Base-by-base conservation (phyloP, 257 asterid genomes). In the Paraleonurus japonicus region DNA sequence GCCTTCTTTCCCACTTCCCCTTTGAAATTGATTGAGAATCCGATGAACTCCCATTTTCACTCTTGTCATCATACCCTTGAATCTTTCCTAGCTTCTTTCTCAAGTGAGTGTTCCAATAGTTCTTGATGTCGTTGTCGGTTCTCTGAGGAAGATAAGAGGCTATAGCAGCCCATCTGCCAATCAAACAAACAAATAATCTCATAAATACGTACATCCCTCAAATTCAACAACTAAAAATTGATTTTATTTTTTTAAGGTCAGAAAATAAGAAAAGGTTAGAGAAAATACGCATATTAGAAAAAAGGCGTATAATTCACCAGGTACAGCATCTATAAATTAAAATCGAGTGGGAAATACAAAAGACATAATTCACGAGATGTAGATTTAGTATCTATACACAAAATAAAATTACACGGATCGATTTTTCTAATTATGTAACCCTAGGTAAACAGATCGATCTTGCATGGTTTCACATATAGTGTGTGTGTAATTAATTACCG, bases 1-100 rank as follows among this genome's bases (percentile, higher is more conserved):
- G 98, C 89, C 92, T 76, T 65, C 86, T 92, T 71, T 92, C 98
- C 98, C 98, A 92, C 50, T 88, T 90, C 1, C 96, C 98, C 73
- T 90, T 92, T 1, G 88, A 67, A 69, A 81, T 28, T 24, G 89
- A 69, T 15, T 74, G 84, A 15, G 85, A 76, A 17, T 27, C 65
- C 0, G 76, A 22, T 1, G 60, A 35, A 0, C 43, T 65, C 28
- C 78, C 85, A 11, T 71, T 41, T 28, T 70, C 84, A 17, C 27
- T 69, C 1, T 67, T 73, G 0, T 73, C 83, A 47, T 66, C 81
- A 12, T 43, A 69, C 8, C 87, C 86, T 43, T 86, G 78, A 37
- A 61, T 74, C 74, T 84, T 86, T 57, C 45, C 74, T 1, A 88
- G 83, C 83, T 89, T 92, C 85, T 88, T 92, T 20, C 81, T 85